Evolutionary conservation across 139 green algal genomes (phyloP).

Genomic region (Coelastrella sp.): DNA sequence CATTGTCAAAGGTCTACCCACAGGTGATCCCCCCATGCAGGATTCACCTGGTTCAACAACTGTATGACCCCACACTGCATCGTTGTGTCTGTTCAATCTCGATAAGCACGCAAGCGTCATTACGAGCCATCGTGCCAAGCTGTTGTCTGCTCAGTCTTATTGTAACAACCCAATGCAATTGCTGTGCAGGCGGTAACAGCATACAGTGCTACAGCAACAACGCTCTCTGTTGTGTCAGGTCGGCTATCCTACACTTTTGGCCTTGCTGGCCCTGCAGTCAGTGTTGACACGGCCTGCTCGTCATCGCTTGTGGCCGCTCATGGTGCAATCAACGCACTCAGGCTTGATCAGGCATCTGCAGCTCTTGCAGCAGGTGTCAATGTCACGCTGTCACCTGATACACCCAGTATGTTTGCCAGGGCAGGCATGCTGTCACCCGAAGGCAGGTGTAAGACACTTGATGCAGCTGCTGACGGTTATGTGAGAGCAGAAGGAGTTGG

Average conservation of each 20-base stretch:
- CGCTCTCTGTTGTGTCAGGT: slow-evolving; percentile 74
- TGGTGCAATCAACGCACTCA: slow-evolving; percentile 49
- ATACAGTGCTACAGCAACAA: slow-evolving; percentile 65
- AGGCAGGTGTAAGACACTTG: slow-evolving; percentile 90
- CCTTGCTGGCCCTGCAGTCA: slow-evolving; percentile 77
- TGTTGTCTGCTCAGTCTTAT: not conserved
- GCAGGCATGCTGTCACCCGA: slow-evolving; percentile 82
- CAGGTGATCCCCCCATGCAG: slow-evolving; percentile 5
- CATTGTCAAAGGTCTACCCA: slow-evolving; percentile 44
- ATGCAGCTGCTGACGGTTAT: slow-evolving; percentile 85
- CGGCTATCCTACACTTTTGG: slow-evolving; percentile 82
- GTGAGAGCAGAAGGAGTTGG: slow-evolving; percentile 75
- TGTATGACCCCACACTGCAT: no score
- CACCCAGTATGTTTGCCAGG: slow-evolving; percentile 65
- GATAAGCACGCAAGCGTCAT: no score
- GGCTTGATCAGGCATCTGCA: slow-evolving; percentile 32
- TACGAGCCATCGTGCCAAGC: not conserved
- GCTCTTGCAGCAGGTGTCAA: slow-evolving; percentile 63
- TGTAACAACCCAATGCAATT: not conserved
- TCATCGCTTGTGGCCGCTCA: slow-evolving; percentile 80
- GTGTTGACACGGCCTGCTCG: slow-evolving; percentile 89
- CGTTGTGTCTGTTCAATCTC: no score
- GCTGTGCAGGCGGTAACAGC: slow-evolving; percentile 44
- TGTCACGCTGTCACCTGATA: slow-evolving; percentile 65
- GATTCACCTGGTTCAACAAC: no score